Evolutionary conservation across 805 yeast genomes (phyloP).

Genomic region (Myxozyma sirexii): DNA sequence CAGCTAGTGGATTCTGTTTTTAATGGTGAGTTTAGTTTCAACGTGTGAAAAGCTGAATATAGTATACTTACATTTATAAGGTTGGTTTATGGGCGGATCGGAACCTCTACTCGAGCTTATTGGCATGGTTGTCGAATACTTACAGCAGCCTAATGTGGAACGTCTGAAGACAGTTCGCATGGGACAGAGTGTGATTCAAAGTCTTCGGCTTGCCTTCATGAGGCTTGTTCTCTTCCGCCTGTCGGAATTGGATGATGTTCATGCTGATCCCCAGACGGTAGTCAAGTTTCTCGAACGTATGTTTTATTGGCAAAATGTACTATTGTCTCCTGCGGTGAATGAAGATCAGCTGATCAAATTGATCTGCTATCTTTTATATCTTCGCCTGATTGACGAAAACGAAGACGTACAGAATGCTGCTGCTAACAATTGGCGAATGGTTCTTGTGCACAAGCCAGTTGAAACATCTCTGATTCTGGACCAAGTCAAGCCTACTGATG

Average conservation of each 20-base stretch:
- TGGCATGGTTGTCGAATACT: constrained; percentile 34
- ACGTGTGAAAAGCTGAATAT: neutral
- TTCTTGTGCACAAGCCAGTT: constrained; percentile 30
- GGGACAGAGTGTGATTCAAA: constrained; percentile 17
- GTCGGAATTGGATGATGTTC: constrained; percentile 28
- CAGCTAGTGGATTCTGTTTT: constrained; percentile 31
- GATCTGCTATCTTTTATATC: constrained; percentile 28
- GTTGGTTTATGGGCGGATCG: constrained; percentile 35
- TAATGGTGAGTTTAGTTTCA: constrained; percentile 20
- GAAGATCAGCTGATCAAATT: constrained; percentile 29
- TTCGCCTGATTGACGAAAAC: constrained; percentile 19
- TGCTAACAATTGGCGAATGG: constrained; percentile 30
- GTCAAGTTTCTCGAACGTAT: constrained; percentile 26
- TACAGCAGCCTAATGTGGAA: constrained; percentile 30
- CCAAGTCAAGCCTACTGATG: constrained; percentile 25
- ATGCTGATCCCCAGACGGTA: constrained; percentile 20
- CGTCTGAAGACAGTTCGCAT: constrained; percentile 27
- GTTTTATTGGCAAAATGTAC: constrained; percentile 35
- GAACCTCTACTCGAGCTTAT: constrained; percentile 34
- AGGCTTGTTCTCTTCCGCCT: constrained; percentile 27
- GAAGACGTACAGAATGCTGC: constrained; percentile 26
- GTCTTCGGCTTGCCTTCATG: constrained; percentile 26
- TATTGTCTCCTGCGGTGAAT: constrained; percentile 29
- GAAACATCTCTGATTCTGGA: constrained; percentile 31
- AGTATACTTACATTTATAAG: constrained; percentile 1